These are phyloP conservation scores for Xylaria cubensis DNA, from an alignment of 495 filamentous ascomycete species.

Conservation along the genomic window DNA sequence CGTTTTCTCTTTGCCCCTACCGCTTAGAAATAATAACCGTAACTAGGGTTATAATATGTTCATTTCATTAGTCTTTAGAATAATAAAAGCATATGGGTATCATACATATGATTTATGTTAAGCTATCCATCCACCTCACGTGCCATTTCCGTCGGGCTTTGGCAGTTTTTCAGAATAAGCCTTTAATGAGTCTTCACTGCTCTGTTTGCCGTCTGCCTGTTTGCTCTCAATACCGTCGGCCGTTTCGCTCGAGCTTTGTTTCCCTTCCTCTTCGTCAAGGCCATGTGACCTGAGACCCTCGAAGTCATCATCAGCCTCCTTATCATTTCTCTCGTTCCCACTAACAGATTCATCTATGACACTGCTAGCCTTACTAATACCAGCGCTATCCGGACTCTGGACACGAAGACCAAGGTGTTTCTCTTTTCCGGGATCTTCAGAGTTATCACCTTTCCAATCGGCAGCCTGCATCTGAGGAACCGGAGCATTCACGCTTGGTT, in stretches of 20 bases:
- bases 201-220: constrained; percentile 6
- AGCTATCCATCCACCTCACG: neutral
- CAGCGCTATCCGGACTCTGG: constrained; percentile 63
- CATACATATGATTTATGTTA: neutral
- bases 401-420: constrained; percentile 72
- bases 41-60: neutral
- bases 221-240: neutral
- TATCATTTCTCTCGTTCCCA: constrained; percentile 25
- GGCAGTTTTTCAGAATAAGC: constrained; percentile 38
- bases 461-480: constrained; percentile 71
- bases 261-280: constrained; percentile 1
- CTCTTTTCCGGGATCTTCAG: constrained; percentile 51
- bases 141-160: constrained; percentile 30
- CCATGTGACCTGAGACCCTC: constrained; percentile 12
- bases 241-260: neutral
- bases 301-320: constrained; percentile 27
- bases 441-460: constrained; percentile 69
- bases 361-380: constrained; percentile 69
- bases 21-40: neutral
- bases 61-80: neutral
- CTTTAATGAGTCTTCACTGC: constrained; percentile 23
- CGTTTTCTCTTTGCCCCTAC: neutral
- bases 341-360: constrained; percentile 39
- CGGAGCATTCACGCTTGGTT: constrained; percentile 64
- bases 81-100: neutral